phyloP scores from a whole-genome alignment of 1,139 yeast genomes.

The Suhomyces panamericanus region DNA sequence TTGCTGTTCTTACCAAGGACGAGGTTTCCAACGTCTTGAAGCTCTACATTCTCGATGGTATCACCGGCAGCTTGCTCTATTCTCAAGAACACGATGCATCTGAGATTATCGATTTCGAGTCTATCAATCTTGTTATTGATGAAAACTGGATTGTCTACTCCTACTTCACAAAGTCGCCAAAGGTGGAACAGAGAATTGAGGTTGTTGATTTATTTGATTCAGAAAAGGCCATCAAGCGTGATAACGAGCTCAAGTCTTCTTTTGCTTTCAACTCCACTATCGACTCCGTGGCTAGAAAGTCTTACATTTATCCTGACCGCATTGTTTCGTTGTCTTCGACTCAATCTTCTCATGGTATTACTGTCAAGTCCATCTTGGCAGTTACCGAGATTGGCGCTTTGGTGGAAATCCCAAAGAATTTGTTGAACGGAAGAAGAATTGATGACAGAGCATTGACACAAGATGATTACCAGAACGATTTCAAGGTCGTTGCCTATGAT shows the following conservation, averaged over 20 bases:
- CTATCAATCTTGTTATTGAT: slow-evolving; percentile 61
- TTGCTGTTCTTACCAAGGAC: slow-evolving; percentile 54
- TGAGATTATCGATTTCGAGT: slow-evolving; percentile 36
- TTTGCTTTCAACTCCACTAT: slow-evolving; percentile 32
- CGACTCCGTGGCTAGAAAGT: slow-evolving; percentile 41
- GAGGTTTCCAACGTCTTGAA: slow-evolving; percentile 29
- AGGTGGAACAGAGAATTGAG: slow-evolving; percentile 55
- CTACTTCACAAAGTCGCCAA: slow-evolving; percentile 52
- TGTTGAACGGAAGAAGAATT: slow-evolving; percentile 62
- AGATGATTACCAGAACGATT: slow-evolving; percentile 59
- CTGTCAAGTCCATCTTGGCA: slow-evolving; percentile 66
- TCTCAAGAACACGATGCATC: slow-evolving; percentile 43
- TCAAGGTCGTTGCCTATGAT: slow-evolving; percentile 63
- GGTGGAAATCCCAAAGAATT: slow-evolving; percentile 66
- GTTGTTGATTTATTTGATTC: slow-evolving; percentile 82
- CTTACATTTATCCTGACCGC: slow-evolving; percentile 63
- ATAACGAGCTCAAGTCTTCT: slow-evolving; percentile 26
- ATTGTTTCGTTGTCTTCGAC: slow-evolving; percentile 57
- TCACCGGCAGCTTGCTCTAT: slow-evolving; percentile 66
- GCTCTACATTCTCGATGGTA: slow-evolving; percentile 61
- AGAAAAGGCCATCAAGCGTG: slow-evolving; percentile 20
- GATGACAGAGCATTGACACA: slow-evolving; percentile 53
- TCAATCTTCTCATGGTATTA: slow-evolving; percentile 69
- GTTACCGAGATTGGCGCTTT: slow-evolving; percentile 63
- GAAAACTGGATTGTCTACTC: slow-evolving; percentile 85